A percentile compares a stretch with the other conserved stretches of the same genome.
Evolutionary conservation across 495 filamentous ascomycete species (phyloP).

Genomic region (Lindgomyces ingoldianus): DNA sequence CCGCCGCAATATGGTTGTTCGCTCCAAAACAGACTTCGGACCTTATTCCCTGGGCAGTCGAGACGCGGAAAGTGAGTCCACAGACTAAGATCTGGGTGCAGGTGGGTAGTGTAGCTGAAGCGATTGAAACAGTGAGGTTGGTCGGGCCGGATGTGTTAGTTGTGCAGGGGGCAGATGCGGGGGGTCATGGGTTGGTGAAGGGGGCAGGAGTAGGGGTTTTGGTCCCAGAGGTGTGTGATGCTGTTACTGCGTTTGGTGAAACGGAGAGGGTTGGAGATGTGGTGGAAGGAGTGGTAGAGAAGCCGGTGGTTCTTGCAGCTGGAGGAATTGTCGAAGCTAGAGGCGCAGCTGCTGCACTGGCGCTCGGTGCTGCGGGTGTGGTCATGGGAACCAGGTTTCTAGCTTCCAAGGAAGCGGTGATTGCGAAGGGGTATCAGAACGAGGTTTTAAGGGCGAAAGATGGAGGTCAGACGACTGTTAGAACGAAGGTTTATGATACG

Average conservation of each 20-base stretch:
- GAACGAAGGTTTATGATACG: constrained; percentile 70
- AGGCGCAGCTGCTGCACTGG: constrained; percentile 63
- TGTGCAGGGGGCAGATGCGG: constrained; percentile 71
- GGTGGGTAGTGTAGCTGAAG: constrained; percentile 61
- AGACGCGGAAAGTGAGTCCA: constrained; percentile 51
- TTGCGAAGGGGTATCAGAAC: constrained; percentile 60
- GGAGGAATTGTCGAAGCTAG: constrained; percentile 72
- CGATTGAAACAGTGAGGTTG: constrained; percentile 47
- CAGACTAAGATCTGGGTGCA: constrained; percentile 67
- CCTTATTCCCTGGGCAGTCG: constrained; percentile 57
- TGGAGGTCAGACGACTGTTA: constrained; percentile 63
- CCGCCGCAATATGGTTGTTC: constrained; percentile 72
- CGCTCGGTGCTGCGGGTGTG: constrained; percentile 65
- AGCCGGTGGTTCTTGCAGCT: constrained; percentile 60
- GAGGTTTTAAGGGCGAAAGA: constrained; percentile 62
- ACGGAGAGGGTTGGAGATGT: neutral
- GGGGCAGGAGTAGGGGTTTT: constrained; percentile 61
- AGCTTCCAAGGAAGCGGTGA: constrained; percentile 63
- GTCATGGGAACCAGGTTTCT: constrained; percentile 75
- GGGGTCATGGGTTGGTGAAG: constrained; percentile 67
- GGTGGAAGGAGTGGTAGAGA: neutral
- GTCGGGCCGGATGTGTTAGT: constrained; percentile 65
- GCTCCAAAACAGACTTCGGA: constrained; percentile 56
- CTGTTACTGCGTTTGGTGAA: constrained; percentile 46
- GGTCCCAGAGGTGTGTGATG: constrained; percentile 61